Percentiles rank a stretch among this genome's conserved stretches.
Conservation (phyloP, 208 protist species). For the Trypanosoma rangeli region DNA sequence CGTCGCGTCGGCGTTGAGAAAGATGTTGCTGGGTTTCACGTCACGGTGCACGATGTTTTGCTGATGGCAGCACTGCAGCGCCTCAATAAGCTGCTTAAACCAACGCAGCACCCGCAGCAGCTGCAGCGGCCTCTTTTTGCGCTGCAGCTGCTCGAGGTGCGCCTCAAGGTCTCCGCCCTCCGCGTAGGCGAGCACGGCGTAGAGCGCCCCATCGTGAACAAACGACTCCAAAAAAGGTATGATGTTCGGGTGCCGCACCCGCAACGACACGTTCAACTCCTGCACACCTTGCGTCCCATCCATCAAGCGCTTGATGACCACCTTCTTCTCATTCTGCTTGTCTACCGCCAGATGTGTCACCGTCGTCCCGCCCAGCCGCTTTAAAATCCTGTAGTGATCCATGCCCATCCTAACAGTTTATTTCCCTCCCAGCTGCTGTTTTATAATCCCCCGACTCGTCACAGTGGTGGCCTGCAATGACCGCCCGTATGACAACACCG, state of each 20-base stretch:
- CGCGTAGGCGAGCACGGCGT: conserved; percentile 83
- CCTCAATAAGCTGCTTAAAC: conserved; percentile 76
- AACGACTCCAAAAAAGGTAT: conserved; percentile 78
- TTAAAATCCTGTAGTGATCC: conserved; percentile 81
- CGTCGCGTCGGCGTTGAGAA: conserved; percentile 55
- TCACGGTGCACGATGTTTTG: conserved; percentile 86
- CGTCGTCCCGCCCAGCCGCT: conserved; percentile 77
- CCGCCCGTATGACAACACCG: too few species aligned
- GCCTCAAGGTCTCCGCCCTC: conserved; percentile 80
- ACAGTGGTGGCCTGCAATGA: background rate
- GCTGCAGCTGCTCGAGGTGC: conserved; percentile 44
- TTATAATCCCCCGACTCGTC: background rate
- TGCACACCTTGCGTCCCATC: conserved; percentile 65
- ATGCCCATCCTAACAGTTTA: conserved; percentile 56
- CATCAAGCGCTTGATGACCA: conserved; percentile 82
- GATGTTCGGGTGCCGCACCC: conserved; percentile 80
- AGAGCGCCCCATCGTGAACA: conserved; percentile 62
- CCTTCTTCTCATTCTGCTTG: conserved; percentile 54
- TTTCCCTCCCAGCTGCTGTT: background rate
- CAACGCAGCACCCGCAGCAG: conserved; percentile 55
- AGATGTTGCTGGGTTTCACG: conserved; percentile 91
- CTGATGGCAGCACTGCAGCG: conserved; percentile 81
- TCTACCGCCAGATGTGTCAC: conserved; percentile 70
- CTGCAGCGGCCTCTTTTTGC: conserved; percentile 46
- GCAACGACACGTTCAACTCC: conserved; percentile 75